phyloP scores from a whole-genome alignment of 371 early-diverging fungal species.

The Encephalitozoon intestinalis region DNA sequence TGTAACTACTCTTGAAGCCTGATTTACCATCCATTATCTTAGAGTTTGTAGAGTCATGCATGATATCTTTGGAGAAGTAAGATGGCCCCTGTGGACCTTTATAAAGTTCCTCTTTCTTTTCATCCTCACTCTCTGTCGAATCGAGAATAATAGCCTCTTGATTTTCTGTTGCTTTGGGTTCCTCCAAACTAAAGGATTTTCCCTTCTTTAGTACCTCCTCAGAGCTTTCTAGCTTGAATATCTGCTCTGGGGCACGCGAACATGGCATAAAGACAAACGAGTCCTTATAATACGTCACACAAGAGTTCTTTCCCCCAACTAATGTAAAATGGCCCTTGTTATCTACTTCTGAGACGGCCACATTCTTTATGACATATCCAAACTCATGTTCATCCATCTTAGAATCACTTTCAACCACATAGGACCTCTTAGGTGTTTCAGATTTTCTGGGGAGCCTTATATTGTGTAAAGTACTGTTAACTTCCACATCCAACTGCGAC shows the following conservation, averaged over 20 bases:
- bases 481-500: background rate
- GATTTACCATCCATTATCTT: background rate
- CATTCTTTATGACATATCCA: constrained; percentile 6
- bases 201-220: constrained; percentile 29
- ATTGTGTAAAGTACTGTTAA: background rate
- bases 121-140: background rate
- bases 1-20: background rate
- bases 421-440: background rate
- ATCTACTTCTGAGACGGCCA: background rate
- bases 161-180: background rate
- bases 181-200: background rate
- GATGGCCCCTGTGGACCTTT: background rate
- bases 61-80: background rate
- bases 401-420: constrained; percentile 35
- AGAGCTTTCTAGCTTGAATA: constrained; percentile 37
- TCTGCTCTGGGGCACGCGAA: constrained; percentile 15
- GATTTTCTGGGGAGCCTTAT: background rate
- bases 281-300: constrained; percentile 45
- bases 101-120: background rate
- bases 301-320: constrained; percentile 13
- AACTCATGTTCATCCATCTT: constrained; percentile 30
- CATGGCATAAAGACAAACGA: constrained; percentile 46
- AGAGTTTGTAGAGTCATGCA: background rate
- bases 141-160: background rate
- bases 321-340: constrained; percentile 21